Evolutionary conservation across 371 early-diverging fungal species (phyloP), one percentile per base, ranked within the genome.

Genomic region (Mortierella sp.): DNA sequence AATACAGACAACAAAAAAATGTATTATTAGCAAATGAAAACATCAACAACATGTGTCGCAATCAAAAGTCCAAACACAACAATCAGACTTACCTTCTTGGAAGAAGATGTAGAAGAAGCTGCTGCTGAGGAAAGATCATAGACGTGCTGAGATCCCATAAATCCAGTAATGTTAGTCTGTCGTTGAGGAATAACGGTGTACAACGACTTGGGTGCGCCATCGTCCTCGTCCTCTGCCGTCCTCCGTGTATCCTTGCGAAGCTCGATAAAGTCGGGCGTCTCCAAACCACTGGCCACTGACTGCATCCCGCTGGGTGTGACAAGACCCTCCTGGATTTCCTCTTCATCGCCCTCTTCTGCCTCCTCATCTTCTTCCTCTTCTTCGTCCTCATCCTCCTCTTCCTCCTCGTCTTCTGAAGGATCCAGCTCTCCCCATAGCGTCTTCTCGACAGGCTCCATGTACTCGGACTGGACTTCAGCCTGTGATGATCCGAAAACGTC

Each of bases 121-220:
- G 63, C 24, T 3, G 91, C 87, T 5, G 89, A 81, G 24, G 94
- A 86, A 65, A 98, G 73, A 80, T 98, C 97, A 80, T 99, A 99
- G 14, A 95, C 95, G 83, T 97, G 97, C 83, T 96, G 95, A 65
- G 97, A 96, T 48, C 97, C 99, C 98, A 99, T 98, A 82, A 98
- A 96, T 11, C 97, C 98, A 7, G 91, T 88, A 58, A 96, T 92
- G n/a, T 91, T 87, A 72, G 94, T 93, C 68, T 94, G 92, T 50
- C 93, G 92, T 86, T 98, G 95, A 21, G 96, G 97, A 70, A 99
- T 82, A n/a, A 99, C 95, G 28, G 95, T 95, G 86, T 97, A 99
- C 44, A 99, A 89, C 70, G 94, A 94, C 77, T 94, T 95, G 13
- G 95, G 93, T n/a, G 90, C 93, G 24, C 93, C 94, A 70, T 94